phyloP scores from a whole-genome alignment of 2,329 filamentous ascomycete species.

The Zelopaecilomyces penicillatus region DNA sequence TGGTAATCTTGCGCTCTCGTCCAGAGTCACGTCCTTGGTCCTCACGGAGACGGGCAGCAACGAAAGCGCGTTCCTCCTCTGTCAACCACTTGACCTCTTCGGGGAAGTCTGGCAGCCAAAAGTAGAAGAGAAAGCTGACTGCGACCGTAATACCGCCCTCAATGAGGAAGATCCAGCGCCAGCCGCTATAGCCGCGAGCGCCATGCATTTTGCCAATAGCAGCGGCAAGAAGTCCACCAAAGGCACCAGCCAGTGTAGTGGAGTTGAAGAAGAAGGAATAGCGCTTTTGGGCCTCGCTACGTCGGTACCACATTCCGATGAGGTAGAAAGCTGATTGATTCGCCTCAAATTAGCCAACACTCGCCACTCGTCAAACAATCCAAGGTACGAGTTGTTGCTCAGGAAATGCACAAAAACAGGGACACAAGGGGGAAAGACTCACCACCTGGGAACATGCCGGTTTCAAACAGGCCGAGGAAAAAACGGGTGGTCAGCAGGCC shows the following conservation, averaged over 20 bases:
- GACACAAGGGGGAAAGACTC: slow-evolving; percentile 34
- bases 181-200: slow-evolving; percentile 58
- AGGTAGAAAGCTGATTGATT: slow-evolving; percentile 48
- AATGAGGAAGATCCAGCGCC: slow-evolving; percentile 79
- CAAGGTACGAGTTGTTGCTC: slow-evolving; percentile 35
- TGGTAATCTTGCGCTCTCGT: slow-evolving; percentile 51
- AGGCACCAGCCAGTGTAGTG: slow-evolving; percentile 72
- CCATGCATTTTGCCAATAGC: slow-evolving; percentile 86
- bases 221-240: slow-evolving; percentile 75
- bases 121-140: slow-evolving; percentile 55
- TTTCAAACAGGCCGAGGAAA: slow-evolving; percentile 72
- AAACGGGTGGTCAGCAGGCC: slow-evolving; percentile 75
- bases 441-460: slow-evolving; percentile 57
- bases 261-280: slow-evolving; percentile 91
- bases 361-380: too few relatives aligned
- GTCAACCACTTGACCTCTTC: slow-evolving; percentile 66
- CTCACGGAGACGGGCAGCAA: slow-evolving; percentile 56
- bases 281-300: slow-evolving; percentile 79
- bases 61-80: slow-evolving; percentile 58
- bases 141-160: slow-evolving; percentile 60
- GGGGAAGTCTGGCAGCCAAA: slow-evolving; percentile 65
- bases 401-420: slow-evolving; percentile 56
- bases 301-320: slow-evolving; percentile 83
- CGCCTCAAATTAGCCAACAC: too few relatives aligned
- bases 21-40: slow-evolving; percentile 59